Percentiles rank a stretch among this genome's conserved stretches.
Evolutionary conservation across 148 eudicot species (phyloP).

Genomic region (Chenopodium album): DNA sequence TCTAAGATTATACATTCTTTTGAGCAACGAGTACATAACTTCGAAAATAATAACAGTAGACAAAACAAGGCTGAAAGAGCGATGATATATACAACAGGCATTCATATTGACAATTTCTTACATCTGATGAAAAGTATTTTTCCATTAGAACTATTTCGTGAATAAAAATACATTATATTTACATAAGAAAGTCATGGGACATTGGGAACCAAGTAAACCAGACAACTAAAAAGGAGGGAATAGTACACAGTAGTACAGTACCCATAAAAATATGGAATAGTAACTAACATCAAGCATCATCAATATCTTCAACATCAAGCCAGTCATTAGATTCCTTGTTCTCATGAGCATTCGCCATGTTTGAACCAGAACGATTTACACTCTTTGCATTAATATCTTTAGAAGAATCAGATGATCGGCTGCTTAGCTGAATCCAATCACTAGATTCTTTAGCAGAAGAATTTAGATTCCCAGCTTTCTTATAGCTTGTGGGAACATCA

Average conservation of each 20-base stretch:
- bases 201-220: conserved; percentile 3
- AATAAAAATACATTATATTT: conserved; percentile 24
- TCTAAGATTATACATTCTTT: too few species aligned
- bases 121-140: conserved; percentile 5
- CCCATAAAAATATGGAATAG: not conserved
- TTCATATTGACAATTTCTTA: conserved; percentile 23
- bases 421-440: conserved; percentile 52
- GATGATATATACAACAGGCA: conserved; percentile 15
- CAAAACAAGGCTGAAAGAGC: too few species aligned
- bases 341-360: conserved; percentile 36
- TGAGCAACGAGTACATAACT: too few species aligned
- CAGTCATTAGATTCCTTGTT: conserved; percentile 56
- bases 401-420: conserved; percentile 18
- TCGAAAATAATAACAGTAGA: too few species aligned
- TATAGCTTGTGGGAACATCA: conserved; percentile 51
- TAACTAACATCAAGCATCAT: conserved; percentile 37
- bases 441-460: conserved; percentile 47
- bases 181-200: conserved; percentile 15
- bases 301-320: conserved; percentile 61
- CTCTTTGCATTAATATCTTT: conserved; percentile 5
- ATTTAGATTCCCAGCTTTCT: conserved; percentile 41
- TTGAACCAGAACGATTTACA: conserved; percentile 25
- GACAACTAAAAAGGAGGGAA: not conserved
- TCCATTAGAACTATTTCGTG: not conserved
- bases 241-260: not conserved